These are phyloP conservation scores for Penicillium sp. DNA, from an alignment of 2,329 filamentous ascomycete species.

Conservation along the genomic window DNA sequence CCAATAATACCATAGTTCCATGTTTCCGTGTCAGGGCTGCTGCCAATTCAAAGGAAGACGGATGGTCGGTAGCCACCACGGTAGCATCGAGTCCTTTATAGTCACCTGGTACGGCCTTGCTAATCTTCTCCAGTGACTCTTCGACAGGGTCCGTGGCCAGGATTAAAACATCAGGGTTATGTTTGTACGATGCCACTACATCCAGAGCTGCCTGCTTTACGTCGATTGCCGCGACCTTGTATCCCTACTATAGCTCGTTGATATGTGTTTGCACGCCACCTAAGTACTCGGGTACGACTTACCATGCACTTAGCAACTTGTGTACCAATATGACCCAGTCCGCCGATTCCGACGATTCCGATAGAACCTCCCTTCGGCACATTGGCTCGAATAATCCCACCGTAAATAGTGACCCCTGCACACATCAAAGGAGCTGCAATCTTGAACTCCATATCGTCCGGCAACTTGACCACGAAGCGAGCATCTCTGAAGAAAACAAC, in stretches of 20 bases:
- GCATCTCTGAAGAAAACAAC: constrained; percentile 33
- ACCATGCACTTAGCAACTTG: constrained; percentile 44
- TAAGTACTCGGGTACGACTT: neutral
- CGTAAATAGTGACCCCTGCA: constrained; percentile 51
- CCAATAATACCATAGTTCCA: constrained; percentile 56
- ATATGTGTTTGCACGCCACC: neutral
- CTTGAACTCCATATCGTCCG: constrained; percentile 47
- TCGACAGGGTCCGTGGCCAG: neutral
- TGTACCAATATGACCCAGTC: constrained; percentile 51
- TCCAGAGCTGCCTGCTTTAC: constrained; percentile 52
- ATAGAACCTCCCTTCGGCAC: constrained; percentile 32
- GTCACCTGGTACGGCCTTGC: constrained; percentile 43
- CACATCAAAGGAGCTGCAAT: constrained; percentile 56
- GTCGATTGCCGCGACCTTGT: constrained; percentile 53
- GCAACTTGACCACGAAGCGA: constrained; percentile 44
- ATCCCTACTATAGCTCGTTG: constrained; percentile 34
- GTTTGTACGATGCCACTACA: constrained; percentile 44
- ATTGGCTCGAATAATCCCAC: constrained; percentile 42
- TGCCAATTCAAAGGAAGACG: constrained; percentile 46
- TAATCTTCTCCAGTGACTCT: neutral
- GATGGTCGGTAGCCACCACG: constrained; percentile 53
- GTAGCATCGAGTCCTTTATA: constrained; percentile 51
- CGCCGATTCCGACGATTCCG: constrained; percentile 46
- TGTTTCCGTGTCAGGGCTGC: constrained; percentile 59
- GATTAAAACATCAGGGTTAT: constrained; percentile 26